Evolutionary conservation across 257 asterid species (phyloP), one percentile per base, ranked within the genome.

Genomic region (Jasminum sambac): DNA sequence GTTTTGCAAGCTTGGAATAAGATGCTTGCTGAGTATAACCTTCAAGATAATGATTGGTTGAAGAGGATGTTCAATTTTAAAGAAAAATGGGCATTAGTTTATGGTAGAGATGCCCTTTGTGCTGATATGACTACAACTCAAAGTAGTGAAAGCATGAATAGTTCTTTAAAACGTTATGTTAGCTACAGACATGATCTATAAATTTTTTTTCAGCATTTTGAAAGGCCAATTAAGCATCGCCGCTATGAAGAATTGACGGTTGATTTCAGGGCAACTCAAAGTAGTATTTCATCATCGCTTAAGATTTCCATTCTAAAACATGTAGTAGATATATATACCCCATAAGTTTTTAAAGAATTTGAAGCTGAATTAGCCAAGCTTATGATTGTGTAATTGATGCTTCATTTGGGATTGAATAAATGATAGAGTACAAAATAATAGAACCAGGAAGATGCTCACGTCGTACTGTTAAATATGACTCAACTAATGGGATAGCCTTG

Each of bases 261-360:
- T n/a, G n/a, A n/a, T n/a, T n/a, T n/a, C n/a, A n/a, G n/a, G n/a
- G n/a, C n/a, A 24, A 44, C 40, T 17, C 62, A 59, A 1, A 62
- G 64, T n/a, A 40, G 25, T 14, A 63, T 59, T 4, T n/a, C 34
- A 0, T 9, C 16, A 43, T 39, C 70, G 24, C 64, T 69, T 24
- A 50, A 48, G 0, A 11, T 69, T n/a, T 6, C 34, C 59, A 70
- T 59, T n/a, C 23, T 72, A 4, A 64, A 42, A 16, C 78, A 77
- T 7, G 61, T 40, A 21, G 30, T 40, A 8, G 42, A 25, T 72
- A 11, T 72, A 72, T 30, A 77, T n/a, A n/a, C n/a, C 0, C 60
- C 46, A 37, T 41, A 65, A 17, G 42, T 66, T 1, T 76, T 66
- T 64, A 26, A 48, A 21, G 2, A 16, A 38, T 76, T 71, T 59